These are phyloP conservation scores for Termitomyces sp. DNA, from an alignment of 768 basidiomycete species.

Conservation along the genomic window DNA sequence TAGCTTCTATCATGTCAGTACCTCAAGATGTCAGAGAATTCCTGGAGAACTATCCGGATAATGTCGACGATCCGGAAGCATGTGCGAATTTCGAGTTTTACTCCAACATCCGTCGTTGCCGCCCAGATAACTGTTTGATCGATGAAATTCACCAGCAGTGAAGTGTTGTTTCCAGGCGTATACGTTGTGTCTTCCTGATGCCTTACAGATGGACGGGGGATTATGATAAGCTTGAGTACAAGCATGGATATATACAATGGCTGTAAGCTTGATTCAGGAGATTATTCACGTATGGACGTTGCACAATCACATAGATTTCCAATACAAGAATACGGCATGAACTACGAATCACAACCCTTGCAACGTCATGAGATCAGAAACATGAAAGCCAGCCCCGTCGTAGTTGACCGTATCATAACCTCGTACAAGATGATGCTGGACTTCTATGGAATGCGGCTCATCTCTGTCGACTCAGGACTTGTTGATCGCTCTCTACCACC, in stretches of 20 bases:
- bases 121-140: constrained; percentile 55
- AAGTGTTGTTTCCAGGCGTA: constrained; percentile 10
- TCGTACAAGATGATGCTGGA: constrained; percentile 75
- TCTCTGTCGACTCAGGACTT: constrained; percentile 52
- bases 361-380: constrained; percentile 56
- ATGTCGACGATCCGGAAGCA: constrained; percentile 29
- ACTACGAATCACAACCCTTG: constrained; percentile 60
- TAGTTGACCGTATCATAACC: constrained; percentile 44
- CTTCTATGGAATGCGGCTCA: constrained; percentile 73
- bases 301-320: constrained; percentile 46
- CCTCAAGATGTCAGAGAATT: constrained; percentile 56
- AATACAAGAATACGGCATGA: constrained; percentile 71
- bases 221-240: constrained; percentile 55
- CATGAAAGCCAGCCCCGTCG: constrained; percentile 45
- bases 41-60: constrained; percentile 46
- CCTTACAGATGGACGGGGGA: constrained; percentile 60
- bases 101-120: constrained; percentile 47
- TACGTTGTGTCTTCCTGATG: background rate
- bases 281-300: background rate
- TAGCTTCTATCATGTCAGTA: constrained; percentile 28
- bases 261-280: constrained; percentile 39
- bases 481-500: constrained; percentile 46
- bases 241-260: constrained; percentile 79
- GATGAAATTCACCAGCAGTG: constrained; percentile 61
- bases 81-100: constrained; percentile 60